Evolutionary conservation across 306 rosid species (phyloP).

Genomic region (Styphnolobium japonicum): DNA sequence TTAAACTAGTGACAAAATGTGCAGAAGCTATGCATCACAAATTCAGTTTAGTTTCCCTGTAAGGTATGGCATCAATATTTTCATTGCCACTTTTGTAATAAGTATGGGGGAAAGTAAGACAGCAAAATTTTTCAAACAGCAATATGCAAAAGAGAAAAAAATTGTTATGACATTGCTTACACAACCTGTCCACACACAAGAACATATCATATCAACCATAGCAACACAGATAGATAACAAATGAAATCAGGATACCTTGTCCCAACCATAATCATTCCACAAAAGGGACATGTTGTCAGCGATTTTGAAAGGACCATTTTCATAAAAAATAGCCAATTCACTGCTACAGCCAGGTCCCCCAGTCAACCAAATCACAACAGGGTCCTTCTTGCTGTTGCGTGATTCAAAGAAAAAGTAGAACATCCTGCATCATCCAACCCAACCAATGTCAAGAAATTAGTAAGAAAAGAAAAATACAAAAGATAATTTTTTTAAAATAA

Average conservation of each 20-base stretch:
- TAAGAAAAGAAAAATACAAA: constrained; percentile 13
- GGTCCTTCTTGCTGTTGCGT: constrained; percentile 71
- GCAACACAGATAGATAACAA: neutral
- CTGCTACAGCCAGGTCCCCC: constrained; percentile 99
- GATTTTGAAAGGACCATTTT: constrained; percentile 86
- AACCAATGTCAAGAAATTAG: neutral
- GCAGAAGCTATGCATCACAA: neutral
- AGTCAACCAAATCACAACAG: constrained; percentile 95
- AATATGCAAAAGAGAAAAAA: neutral
- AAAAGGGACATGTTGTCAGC: constrained; percentile 84
- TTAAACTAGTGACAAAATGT: neutral
- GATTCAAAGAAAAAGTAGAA: constrained; percentile 94
- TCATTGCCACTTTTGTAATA: neutral
- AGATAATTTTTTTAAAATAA: neutral
- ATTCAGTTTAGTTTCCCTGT: neutral
- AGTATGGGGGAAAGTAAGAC: no score
- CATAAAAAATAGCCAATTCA: constrained; percentile 94
- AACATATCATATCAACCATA: neutral
- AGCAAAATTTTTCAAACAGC: neutral
- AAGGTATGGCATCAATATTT: neutral
- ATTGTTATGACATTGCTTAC: neutral
- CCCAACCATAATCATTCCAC: constrained; percentile 97
- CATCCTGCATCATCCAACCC: constrained; percentile 56
- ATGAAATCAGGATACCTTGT: constrained; percentile 57
- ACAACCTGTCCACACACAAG: neutral